Base-by-base conservation (phyloP, 169 alveolate genomes). In the Eimeria acervulina region DNA sequence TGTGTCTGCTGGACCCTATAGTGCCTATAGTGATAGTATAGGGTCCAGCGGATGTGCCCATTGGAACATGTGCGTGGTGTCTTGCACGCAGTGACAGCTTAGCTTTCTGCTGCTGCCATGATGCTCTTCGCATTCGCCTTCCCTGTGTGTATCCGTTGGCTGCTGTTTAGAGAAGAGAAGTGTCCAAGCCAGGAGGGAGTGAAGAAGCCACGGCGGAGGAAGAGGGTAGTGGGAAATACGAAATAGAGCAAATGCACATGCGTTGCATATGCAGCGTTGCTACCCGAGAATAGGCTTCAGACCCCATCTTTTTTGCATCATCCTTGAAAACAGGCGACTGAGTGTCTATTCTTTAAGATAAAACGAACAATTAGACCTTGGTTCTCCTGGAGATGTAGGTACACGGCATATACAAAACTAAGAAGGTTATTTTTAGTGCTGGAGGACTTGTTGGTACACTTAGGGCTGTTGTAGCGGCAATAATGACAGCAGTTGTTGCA, bases 171-270 rank as follows among this genome's bases (percentile, higher is more conserved):
- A 87, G 83, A 59, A 87, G 44, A 38, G 51, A 87, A 61, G 33
- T 44, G 28, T 59, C 78, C 26, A 40, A 4, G 17, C 83, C 61
- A n/a, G 66, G 59, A 21, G 81, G 83, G 59, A 63, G 63, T 40
- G 94, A 87, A 47, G 94, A 87, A 2, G 61, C 15, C 74, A n/a
- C 94, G 51, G 28, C 94, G 38, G 94, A 87, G 15, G 94, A 87
- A 2, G 94, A 61, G 8, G 83, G 66, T 17, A 87, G 23, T 36
- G 68, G 55, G 81, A 87, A 87, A 33, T 87, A 87, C 83, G 94
- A 87, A 26, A 87, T 87, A 87, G 94, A 59, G 42, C 42, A 61
- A 59, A 40, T 87, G 59, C 59, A 61, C 68, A 63, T 87, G 83
- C 78, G 70, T 1, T 87, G 83, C 81, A 87, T 87, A 26, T 59